Conservation (phyloP, 2,329 filamentous ascomycete species). For the Colletotrichum viniferum region DNA sequence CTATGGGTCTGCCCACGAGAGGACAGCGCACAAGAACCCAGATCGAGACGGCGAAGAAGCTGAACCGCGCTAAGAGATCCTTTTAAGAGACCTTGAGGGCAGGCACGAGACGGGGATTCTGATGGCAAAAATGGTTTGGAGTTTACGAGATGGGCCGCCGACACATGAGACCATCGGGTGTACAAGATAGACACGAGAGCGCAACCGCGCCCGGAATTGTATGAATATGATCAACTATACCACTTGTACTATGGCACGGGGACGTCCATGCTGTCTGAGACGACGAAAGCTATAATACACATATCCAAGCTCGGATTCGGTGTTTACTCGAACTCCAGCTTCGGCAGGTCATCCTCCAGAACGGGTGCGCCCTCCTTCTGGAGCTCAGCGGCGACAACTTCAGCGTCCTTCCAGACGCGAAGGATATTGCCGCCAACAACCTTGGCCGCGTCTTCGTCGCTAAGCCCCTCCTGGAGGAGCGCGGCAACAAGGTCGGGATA, state of each 20-base stretch:
- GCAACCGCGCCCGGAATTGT: constrained; percentile 4
- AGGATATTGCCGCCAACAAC: constrained; percentile 82
- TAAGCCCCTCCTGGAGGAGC: constrained; percentile 74
- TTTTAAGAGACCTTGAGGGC: constrained; percentile 30
- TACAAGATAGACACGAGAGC: constrained; percentile 27
- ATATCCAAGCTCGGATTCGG: neutral
- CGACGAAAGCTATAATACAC: neutral
- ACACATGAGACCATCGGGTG: constrained; percentile 13
- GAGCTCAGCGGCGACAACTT: constrained; percentile 70
- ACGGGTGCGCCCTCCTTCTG: constrained; percentile 59
- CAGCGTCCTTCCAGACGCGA: constrained; percentile 82
- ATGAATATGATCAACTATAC: constrained; percentile 20
- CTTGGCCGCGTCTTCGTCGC: constrained; percentile 74
- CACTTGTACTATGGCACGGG: neutral
- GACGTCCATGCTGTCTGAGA: neutral
- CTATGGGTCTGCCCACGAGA: constrained; percentile 88
- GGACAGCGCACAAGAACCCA: constrained; percentile 88
- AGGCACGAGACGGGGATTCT: neutral
- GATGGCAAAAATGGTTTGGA: neutral
- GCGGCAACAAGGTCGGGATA: constrained; percentile 81
- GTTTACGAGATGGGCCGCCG: neutral
- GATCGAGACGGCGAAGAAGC: constrained; percentile 62
- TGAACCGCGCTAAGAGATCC: constrained; percentile 62
- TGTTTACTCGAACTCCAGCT: neutral
- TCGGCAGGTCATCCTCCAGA: constrained; percentile 56